phyloP scores from a whole-genome alignment of 2,329 filamentous ascomycete genomes.

The Colletotrichum neosansevieriae region DNA sequence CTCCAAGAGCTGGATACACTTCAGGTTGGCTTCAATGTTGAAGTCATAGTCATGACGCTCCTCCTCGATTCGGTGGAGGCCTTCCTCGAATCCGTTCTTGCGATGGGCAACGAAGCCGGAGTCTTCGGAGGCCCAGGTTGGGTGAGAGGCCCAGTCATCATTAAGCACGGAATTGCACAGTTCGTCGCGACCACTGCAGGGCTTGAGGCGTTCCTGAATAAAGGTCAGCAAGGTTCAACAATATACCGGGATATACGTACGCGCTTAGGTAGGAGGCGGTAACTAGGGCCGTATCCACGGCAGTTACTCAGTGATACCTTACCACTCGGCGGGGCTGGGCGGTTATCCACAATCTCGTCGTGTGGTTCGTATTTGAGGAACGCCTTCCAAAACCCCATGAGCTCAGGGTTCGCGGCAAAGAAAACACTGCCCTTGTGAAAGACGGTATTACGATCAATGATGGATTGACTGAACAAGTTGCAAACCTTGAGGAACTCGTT shows the following conservation, averaged over 20 bases:
- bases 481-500: conserved; percentile 97
- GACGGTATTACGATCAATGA: conserved; percentile 88
- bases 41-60: conserved; percentile 99
- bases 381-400: conserved; percentile 88
- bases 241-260: conserved; percentile 52
- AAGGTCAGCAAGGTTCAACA: conserved; percentile 2
- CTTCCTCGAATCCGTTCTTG: conserved; percentile 96
- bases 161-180: conserved; percentile 94
- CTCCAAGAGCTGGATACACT: conserved; percentile 95
- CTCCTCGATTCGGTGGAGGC: conserved; percentile 95
- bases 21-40: conserved; percentile 94
- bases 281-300: conserved; percentile 94
- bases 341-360: conserved; percentile 84
- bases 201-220: conserved; percentile 81
- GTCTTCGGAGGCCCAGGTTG: conserved; percentile 98
- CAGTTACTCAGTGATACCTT: conserved; percentile 96
- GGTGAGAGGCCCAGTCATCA: conserved; percentile 98
- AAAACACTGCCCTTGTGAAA: conserved; percentile 87
- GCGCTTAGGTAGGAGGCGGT: conserved; percentile 89
- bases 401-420: conserved; percentile 87
- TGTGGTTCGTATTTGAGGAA: conserved; percentile 84
- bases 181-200: conserved; percentile 93
- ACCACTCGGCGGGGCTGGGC: conserved; percentile 79
- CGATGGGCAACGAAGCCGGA: conserved; percentile 97
- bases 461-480: conserved; percentile 92